Evolutionary conservation across 169 alveolate species (phyloP).

Genomic region (Eimeria sp.): DNA sequence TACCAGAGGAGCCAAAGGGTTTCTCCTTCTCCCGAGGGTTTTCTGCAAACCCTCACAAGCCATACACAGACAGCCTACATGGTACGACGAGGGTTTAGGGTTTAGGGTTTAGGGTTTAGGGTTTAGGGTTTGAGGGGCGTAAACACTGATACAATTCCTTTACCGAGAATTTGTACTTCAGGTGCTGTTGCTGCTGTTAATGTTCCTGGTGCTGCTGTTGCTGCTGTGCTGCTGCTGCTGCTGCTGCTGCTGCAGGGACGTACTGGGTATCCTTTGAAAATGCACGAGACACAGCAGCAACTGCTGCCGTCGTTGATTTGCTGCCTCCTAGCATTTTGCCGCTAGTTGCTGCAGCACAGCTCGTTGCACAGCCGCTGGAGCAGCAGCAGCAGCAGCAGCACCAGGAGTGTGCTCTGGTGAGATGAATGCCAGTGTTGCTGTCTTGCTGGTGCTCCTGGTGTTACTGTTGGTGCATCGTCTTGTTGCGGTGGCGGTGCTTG

Average conservation of each 20-base stretch:
- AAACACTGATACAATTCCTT: neutral
- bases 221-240: constrained; percentile 31
- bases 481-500: too few relatives aligned
- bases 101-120: constrained; percentile 4
- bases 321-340: constrained; percentile 11
- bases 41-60: neutral
- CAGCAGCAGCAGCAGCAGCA: neutral
- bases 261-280: constrained; percentile 27
- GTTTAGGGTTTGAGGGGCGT: neutral
- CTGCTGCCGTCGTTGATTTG: constrained; percentile 8
- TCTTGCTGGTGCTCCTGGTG: neutral
- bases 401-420: constrained; percentile 9
- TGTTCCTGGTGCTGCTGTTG: neutral
- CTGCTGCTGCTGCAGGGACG: constrained; percentile 39
- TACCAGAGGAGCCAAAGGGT: neutral
- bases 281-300: neutral
- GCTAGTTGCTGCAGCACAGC: constrained; percentile 8
- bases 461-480: too few relatives aligned
- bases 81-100: constrained; percentile 3
- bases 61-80: neutral
- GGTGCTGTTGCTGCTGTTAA: neutral
- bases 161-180: neutral
- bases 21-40: constrained; percentile 5
- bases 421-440: neutral
- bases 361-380: neutral